phyloP scores from a whole-genome alignment of 2,329 filamentous ascomycete species.

The Colletotrichum incanum region DNA sequence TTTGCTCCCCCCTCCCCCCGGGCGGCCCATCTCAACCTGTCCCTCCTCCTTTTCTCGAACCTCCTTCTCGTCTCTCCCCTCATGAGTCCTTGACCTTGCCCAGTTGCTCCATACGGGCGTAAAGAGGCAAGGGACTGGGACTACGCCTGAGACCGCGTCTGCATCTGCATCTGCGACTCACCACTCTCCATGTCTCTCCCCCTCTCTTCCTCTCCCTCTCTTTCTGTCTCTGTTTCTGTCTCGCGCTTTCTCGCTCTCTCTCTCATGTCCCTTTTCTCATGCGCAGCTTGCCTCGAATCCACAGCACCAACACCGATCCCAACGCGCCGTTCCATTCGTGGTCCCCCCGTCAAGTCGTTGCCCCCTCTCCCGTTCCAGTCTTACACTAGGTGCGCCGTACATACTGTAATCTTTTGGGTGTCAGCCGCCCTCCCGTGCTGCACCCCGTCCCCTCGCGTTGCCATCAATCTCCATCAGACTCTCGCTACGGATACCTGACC shows the following conservation, averaged over 20 bases:
- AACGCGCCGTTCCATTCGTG: conserved; percentile 25
- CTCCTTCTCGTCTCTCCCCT: background rate
- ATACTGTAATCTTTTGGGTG: conserved; percentile 9
- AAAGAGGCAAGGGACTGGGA: conserved; percentile 40
- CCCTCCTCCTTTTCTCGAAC: conserved; percentile 6
- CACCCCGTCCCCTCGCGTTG: conserved; percentile 10
- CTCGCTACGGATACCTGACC: conserved; percentile 5
- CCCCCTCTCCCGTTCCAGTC: conserved; percentile 2
- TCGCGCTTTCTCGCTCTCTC: conserved; percentile 2
- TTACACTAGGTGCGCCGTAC: background rate
- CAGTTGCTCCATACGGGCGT: conserved; percentile 36
- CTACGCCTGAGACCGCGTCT: conserved; percentile 26
- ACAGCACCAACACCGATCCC: conserved; percentile 8
- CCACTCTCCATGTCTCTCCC: background rate
- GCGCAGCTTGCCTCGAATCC: background rate
- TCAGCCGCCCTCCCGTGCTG: conserved; percentile 14
- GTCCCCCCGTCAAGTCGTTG: conserved; percentile 14
- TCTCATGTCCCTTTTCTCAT: background rate
- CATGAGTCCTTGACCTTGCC: conserved; percentile 11
- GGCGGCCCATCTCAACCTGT: background rate
- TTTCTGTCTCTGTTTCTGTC: background rate
- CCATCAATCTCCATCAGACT: conserved; percentile 13
- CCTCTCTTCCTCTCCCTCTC: background rate
- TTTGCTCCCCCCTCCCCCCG: background rate
- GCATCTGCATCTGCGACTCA: conserved; percentile 11